phyloP scores from a whole-genome alignment of 2,329 filamentous ascomycete genomes.

The Gnomoniopsis sp. region DNA sequence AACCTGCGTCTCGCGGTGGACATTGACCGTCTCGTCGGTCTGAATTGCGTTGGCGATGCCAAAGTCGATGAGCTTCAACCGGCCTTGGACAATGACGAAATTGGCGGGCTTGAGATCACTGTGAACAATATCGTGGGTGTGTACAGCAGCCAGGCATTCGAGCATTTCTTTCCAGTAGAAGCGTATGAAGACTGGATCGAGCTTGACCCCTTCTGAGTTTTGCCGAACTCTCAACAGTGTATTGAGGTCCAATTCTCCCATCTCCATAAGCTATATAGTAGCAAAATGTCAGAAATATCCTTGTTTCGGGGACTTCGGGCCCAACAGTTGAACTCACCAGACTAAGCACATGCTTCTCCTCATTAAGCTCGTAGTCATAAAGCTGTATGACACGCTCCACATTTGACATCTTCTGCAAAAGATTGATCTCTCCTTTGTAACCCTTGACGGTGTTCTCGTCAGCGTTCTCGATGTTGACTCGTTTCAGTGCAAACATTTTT shows the following conservation, averaged over 20 bases:
- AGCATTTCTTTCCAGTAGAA: slow-evolving; percentile 99
- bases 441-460: slow-evolving; percentile 81
- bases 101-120: slow-evolving; percentile 97
- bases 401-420: slow-evolving; percentile 75
- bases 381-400: slow-evolving; percentile 89
- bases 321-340: slow-evolving; percentile 55
- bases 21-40: slow-evolving; percentile 92
- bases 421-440: slow-evolving; percentile 92
- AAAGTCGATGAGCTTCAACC: slow-evolving; percentile 95
- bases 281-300: not conserved
- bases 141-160: slow-evolving; percentile 86
- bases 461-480: slow-evolving; percentile 84
- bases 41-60: slow-evolving; percentile 97
- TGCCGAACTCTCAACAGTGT: slow-evolving; percentile 74
- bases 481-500: slow-evolving; percentile 90
- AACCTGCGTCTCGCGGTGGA: slow-evolving; percentile 91
- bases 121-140: slow-evolving; percentile 89
- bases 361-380: slow-evolving; percentile 90
- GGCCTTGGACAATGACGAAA: slow-evolving; percentile 87
- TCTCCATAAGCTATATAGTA: slow-evolving; percentile 79
- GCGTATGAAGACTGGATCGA: slow-evolving; percentile 90
- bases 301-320: not conserved
- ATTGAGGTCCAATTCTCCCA: slow-evolving; percentile 90
- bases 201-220: slow-evolving; percentile 67
- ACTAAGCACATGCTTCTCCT: slow-evolving; percentile 82